Base-by-base conservation (phyloP, 495 filamentous ascomycete genomes). In the Jackrogersella multiformis region DNA sequence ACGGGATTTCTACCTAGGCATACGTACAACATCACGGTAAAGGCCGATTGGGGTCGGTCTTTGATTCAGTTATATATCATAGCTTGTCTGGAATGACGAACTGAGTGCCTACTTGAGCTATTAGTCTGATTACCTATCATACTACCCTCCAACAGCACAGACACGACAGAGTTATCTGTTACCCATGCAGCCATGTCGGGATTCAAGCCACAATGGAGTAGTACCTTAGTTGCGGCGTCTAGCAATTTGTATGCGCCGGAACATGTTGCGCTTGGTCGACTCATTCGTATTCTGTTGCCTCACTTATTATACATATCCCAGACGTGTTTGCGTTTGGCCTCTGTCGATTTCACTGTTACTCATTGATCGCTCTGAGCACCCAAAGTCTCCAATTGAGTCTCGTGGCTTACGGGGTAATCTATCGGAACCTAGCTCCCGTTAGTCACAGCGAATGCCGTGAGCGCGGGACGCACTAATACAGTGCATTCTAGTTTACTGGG, bases 381-480 rank as follows among this genome's bases (percentile, higher is more conserved):
- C n/a, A 51, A 53, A 13, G 32, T 53, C 15, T 23, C 46, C 52
- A 46, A 56, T 56, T 30, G 32, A 42, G 28, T 51, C 41, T 20
- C 16, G 39, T 48, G 42, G 13, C 61, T 52, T 64, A 41, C 53
- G 42, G 42, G 53, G 9, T 24, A 26, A 38, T 24, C 35, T 45
- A 55, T 66, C 63, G 63, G 63, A 66, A 66, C 28, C 46, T 53
- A n/a, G 15, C 55, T 66, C 63, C 63, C 63, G 56, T 44, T 67
- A 67, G 56, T 35, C 16, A 15, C 49, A 55, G 48, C 18, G 28
- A 55, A 53, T 13, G 38, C 30, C 18, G 16, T 18, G 41, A 36
- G 9, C 42, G 34, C 41, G 12, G 35, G 49, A 36, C 38, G 45
- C 55, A 54, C 30, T 39, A 49, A 36, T 49, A 45, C n/a, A 38